Conservation (phyloP, 1,284 basidiomycete genomes). For the Chiua sp. region DNA sequence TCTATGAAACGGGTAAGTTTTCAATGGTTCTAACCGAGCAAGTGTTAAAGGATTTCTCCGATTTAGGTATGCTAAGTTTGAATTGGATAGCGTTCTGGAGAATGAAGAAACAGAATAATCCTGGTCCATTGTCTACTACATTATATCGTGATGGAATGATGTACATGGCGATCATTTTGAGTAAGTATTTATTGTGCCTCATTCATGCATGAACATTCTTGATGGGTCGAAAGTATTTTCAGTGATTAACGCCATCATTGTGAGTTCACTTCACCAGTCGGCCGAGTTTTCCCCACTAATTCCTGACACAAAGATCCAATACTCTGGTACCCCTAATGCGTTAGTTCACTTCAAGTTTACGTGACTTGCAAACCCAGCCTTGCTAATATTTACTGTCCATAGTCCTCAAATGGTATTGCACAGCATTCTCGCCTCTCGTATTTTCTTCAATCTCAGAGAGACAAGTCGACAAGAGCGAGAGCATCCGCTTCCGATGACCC, state of each 20-base stretch:
- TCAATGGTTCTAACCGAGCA: background rate
- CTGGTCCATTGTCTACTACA: conserved; percentile 12
- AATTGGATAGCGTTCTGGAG: conserved; percentile 25
- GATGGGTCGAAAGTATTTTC: conserved; percentile 20
- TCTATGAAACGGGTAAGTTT: conserved; percentile 22
- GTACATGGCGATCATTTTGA: conserved; percentile 25
- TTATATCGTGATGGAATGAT: conserved; percentile 30
- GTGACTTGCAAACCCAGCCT: background rate
- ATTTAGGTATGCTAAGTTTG: conserved; percentile 23
- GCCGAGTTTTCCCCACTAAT: background rate
- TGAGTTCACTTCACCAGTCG: conserved; percentile 4
- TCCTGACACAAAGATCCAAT: conserved; percentile 10
- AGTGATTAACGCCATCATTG: conserved; percentile 19
- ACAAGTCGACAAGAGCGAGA: conserved; percentile 13
- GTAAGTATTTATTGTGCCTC: conserved; percentile 4
- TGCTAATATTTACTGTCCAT: conserved; percentile 6
- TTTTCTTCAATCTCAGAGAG: conserved; percentile 33
- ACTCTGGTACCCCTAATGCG: conserved; percentile 22
- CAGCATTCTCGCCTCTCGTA: conserved; percentile 30
- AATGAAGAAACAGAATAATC: conserved; percentile 15
- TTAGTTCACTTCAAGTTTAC: conserved; percentile 6
- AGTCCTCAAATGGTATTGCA: conserved; percentile 32
- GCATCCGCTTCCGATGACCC: background rate
- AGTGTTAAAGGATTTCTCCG: background rate
- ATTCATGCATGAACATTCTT: background rate